Evolutionary conservation across 805 yeast genomes (phyloP).

Genomic region (Pichia manshurica): DNA sequence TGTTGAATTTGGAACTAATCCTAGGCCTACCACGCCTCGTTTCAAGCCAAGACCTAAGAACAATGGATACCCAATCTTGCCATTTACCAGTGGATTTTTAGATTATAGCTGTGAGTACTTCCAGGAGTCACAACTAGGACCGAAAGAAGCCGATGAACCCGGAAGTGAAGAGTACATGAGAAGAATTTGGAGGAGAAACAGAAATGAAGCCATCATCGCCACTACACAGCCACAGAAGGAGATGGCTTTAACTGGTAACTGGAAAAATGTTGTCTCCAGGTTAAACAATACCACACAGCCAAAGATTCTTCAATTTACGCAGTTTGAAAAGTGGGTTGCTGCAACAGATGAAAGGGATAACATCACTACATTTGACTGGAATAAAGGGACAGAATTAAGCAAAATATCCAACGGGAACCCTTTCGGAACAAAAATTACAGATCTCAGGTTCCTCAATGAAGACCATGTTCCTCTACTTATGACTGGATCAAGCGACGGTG

Average conservation of each 20-base stretch:
- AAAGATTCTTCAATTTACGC: conserved; percentile 71
- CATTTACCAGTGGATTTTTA: conserved; percentile 57
- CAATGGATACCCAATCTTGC: conserved; percentile 40
- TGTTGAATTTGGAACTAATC: conserved; percentile 37
- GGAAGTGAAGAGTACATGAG: conserved; percentile 82
- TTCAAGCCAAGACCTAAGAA: conserved; percentile 33
- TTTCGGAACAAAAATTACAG: conserved; percentile 83
- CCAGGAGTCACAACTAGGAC: conserved; percentile 92
- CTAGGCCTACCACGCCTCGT: conserved; percentile 54
- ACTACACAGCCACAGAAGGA: conserved; percentile 89
- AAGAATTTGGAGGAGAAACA: conserved; percentile 80
- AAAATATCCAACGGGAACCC: conserved; percentile 82
- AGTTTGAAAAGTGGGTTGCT: conserved; percentile 79
- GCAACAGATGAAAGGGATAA: conserved; percentile 81
- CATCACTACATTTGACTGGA: conserved; percentile 88
- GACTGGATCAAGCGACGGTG: conserved; percentile 92
- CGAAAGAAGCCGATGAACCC: conserved; percentile 80
- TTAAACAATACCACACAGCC: conserved; percentile 78
- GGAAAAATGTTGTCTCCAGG: conserved; percentile 60
- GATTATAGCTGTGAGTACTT: conserved; percentile 84
- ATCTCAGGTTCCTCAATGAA: conserved; percentile 79
- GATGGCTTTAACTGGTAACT: conserved; percentile 74
- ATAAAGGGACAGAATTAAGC: conserved; percentile 46
- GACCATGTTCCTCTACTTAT: conserved; percentile 83
- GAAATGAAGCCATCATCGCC: conserved; percentile 81